Conservation (phyloP, 164 flowering plant species). For the Macadamia tetraphylla region DNA sequence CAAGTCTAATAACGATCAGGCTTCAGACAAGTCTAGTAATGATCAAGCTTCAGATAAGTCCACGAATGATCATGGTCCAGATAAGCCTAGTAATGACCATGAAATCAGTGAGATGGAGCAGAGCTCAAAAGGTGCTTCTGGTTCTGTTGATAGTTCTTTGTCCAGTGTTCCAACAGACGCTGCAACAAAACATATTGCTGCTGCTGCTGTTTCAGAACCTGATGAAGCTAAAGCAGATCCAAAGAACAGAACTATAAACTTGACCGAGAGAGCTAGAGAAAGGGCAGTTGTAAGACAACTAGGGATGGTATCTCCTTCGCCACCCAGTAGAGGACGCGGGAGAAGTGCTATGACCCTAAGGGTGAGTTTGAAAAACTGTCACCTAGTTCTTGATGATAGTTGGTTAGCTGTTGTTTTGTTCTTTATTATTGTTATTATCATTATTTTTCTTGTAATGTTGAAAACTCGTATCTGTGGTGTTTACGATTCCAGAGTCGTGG, state of each 20-base stretch:
- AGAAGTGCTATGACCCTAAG: slow-evolving; percentile 39
- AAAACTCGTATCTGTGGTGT: neutral
- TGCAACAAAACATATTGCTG: slow-evolving; percentile 18
- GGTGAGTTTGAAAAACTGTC: slow-evolving; percentile 4
- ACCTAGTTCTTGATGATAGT: neutral
- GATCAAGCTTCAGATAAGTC: slow-evolving; percentile 43
- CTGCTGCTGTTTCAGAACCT: slow-evolving; percentile 22
- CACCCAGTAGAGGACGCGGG: slow-evolving; percentile 50
- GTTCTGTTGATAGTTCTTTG: slow-evolving; percentile 22
- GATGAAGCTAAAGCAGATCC: slow-evolving; percentile 34
- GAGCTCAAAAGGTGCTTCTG: slow-evolving; percentile 22
- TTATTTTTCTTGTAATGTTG: neutral
- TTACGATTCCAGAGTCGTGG: slow-evolving; percentile 14
- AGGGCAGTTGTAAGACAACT: slow-evolving; percentile 44
- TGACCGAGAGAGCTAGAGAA: slow-evolving; percentile 54
- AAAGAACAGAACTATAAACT: slow-evolving; percentile 33
- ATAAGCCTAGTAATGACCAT: slow-evolving; percentile 36
- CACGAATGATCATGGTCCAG: slow-evolving; percentile 35
- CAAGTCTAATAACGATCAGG: slow-evolving; percentile 30
- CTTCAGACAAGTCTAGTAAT: slow-evolving; percentile 32
- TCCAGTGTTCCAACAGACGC: slow-evolving; percentile 17
- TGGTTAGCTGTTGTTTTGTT: neutral
- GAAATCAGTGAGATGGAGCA: slow-evolving; percentile 26
- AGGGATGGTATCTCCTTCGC: slow-evolving; percentile 19
- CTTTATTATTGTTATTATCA: neutral